Evolutionary conservation across 805 yeast genomes (phyloP).

Genomic region (Pichia eremophila): DNA sequence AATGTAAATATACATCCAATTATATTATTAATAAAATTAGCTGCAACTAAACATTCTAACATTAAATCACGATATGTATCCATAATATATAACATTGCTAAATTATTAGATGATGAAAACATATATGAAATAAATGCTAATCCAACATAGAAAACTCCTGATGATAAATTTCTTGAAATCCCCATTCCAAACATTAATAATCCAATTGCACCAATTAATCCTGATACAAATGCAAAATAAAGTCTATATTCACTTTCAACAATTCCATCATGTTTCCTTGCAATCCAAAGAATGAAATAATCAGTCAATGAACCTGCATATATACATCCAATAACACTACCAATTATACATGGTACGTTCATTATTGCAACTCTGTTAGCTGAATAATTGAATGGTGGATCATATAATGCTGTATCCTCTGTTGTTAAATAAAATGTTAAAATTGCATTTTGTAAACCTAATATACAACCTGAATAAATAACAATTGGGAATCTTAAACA

Average conservation of each 20-base stretch:
- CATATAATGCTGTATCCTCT: conserved; percentile 54
- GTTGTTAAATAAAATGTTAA: conserved; percentile 66
- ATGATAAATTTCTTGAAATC: conserved; percentile 39
- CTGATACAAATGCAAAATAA: conserved; percentile 47
- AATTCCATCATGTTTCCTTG: conserved; percentile 48
- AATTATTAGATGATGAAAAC: conserved; percentile 61
- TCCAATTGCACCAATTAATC: conserved; percentile 51
- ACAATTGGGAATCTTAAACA: conserved; percentile 46
- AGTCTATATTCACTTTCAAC: conserved; percentile 58
- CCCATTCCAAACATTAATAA: conserved; percentile 60
- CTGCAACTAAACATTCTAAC: conserved; percentile 59
- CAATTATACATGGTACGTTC: conserved; percentile 65
- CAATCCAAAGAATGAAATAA: conserved; percentile 55
- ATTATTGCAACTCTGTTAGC: conserved; percentile 60
- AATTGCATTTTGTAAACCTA: conserved; percentile 74
- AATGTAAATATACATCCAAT: conserved; percentile 60
- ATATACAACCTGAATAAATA: conserved; percentile 52
- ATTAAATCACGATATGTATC: conserved; percentile 60
- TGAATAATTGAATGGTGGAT: conserved; percentile 56
- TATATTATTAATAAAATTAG: conserved; percentile 51
- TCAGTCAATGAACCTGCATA: conserved; percentile 59
- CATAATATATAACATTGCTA: conserved; percentile 56
- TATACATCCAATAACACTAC: conserved; percentile 56
- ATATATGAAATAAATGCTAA: conserved; percentile 58
- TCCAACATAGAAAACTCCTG: conserved; percentile 50